phyloP scores from a whole-genome alignment of 768 basidiomycete genomes.

The Boletus rex-veris region DNA sequence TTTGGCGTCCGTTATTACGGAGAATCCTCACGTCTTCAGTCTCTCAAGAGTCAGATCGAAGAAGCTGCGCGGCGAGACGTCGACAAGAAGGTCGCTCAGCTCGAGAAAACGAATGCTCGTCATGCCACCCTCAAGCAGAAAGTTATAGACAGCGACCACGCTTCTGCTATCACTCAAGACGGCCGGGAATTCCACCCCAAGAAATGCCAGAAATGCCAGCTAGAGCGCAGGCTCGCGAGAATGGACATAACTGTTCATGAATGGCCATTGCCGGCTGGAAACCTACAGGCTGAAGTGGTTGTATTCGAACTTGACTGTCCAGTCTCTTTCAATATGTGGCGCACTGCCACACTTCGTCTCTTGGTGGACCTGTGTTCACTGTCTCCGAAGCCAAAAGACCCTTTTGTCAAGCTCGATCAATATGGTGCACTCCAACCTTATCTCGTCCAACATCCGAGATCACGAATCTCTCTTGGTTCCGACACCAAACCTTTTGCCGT shows the following conservation, averaged over 20 bases:
- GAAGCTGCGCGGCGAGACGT: constrained; percentile 19
- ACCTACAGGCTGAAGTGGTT: constrained; percentile 25
- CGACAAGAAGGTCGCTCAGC: constrained; percentile 28
- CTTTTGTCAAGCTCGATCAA: constrained; percentile 13
- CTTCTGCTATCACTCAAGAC: not conserved
- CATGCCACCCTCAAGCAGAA: constrained; percentile 18
- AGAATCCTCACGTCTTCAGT: constrained; percentile 20
- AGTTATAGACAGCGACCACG: not conserved
- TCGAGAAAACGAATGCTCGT: constrained; percentile 20
- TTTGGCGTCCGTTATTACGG: constrained; percentile 38
- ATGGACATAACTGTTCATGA: constrained; percentile 41
- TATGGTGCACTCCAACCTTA: constrained; percentile 16
- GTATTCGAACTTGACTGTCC: constrained; percentile 46
- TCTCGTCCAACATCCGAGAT: constrained; percentile 10
- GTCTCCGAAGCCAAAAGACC: not conserved
- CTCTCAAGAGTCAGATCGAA: constrained; percentile 32
- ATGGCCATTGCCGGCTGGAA: constrained; percentile 42
- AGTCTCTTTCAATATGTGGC: constrained; percentile 41
- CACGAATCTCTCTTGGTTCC: constrained; percentile 23
- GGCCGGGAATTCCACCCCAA: constrained; percentile 7
- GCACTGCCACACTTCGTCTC: constrained; percentile 38
- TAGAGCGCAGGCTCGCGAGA: constrained; percentile 16
- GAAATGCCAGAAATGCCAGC: constrained; percentile 30
- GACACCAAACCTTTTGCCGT: constrained; percentile 20
- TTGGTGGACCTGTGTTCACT: constrained; percentile 35